A percentile compares a stretch with the other conserved stretches of the same genome.
Evolutionary conservation across 345 rosid genomes (phyloP).

Genomic region (Syzygium oleosum): DNA sequence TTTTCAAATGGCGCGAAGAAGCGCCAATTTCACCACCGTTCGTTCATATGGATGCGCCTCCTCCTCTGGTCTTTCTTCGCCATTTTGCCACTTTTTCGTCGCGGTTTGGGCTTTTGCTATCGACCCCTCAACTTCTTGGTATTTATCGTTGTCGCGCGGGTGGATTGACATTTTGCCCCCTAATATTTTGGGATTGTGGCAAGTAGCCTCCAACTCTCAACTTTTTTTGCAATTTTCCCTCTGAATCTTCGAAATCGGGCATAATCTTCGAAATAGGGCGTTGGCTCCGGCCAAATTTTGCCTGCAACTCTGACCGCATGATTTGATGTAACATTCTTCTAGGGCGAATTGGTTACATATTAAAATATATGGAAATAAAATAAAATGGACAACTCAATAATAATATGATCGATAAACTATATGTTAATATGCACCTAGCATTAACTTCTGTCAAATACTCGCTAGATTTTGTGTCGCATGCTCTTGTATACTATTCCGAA

Average conservation of each 20-base stretch:
- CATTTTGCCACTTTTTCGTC: not conserved
- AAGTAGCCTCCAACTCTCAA: not conserved
- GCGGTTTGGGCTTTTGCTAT: not conserved
- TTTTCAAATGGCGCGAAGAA: constrained; percentile 1
- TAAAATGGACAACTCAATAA: fast-evolving
- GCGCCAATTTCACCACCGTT: not conserved
- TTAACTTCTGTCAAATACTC: not conserved
- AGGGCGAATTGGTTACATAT: not conserved
- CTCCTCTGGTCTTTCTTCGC: not conserved
- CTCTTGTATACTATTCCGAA: not conserved
- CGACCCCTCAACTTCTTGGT: not conserved
- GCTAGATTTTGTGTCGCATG: not conserved
- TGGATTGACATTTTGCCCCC: not conserved
- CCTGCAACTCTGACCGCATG: not conserved
- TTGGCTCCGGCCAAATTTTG: not conserved
- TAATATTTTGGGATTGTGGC: not conserved
- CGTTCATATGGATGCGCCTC: not conserved
- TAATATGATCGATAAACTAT: too few relatives aligned
- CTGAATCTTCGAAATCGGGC: not conserved
- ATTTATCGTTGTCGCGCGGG: not conserved
- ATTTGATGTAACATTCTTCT: not conserved
- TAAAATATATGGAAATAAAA: not conserved
- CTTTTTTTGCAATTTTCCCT: not conserved
- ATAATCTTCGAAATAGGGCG: too few relatives aligned
- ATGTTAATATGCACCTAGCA: not conserved